Conservation (phyloP, 257 asterid species). For the Solanum sparsipilum region DNA sequence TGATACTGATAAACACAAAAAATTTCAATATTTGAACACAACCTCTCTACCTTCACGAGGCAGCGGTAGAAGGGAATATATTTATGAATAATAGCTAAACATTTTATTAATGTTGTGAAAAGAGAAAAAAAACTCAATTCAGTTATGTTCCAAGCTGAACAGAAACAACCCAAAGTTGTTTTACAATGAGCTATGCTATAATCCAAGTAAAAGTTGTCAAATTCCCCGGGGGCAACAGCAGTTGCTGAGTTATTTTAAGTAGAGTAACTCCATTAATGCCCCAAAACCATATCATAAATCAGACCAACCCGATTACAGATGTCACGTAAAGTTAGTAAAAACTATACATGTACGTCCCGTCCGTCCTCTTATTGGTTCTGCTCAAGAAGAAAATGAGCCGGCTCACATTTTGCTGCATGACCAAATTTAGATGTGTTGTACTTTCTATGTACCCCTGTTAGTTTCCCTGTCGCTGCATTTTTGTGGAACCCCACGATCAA, state of each 20-base stretch:
- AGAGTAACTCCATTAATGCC: background rate
- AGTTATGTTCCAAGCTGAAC: background rate
- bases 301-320: background rate
- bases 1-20: too few species aligned
- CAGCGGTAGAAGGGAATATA: background rate
- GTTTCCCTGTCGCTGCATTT: slow-evolving; percentile 54
- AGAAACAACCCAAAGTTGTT: background rate
- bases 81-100: background rate
- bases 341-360: slow-evolving; percentile 27
- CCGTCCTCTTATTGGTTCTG: slow-evolving; percentile 31
- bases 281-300: background rate
- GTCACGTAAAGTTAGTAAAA: slow-evolving; percentile 37
- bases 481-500: slow-evolving; percentile 46
- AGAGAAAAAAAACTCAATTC: background rate
- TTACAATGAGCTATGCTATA: background rate
- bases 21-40: background rate
- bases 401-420: slow-evolving; percentile 56
- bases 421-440: slow-evolving; percentile 62
- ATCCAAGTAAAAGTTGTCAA: background rate
- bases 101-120: background rate
- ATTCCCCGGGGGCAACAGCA: background rate
- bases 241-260: background rate
- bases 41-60: background rate
- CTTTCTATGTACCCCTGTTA: slow-evolving; percentile 70
- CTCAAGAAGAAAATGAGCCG: slow-evolving; percentile 47